phyloP scores from a whole-genome alignment of 768 basidiomycete species.

The Suillus fuscotomentosus region DNA sequence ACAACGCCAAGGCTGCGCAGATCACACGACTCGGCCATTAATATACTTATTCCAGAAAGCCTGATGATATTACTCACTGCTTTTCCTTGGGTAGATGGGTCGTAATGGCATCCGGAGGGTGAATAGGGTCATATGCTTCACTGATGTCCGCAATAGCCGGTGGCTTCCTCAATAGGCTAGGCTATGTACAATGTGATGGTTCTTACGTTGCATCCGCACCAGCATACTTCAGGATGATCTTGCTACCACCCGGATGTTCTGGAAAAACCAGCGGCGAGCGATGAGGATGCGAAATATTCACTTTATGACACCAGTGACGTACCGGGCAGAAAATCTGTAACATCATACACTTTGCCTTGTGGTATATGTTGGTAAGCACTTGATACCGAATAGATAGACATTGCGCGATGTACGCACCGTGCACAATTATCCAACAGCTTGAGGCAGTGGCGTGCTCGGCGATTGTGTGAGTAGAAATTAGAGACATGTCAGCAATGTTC shows the following conservation, averaged over 20 bases:
- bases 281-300: neutral
- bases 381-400: neutral
- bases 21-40: neutral
- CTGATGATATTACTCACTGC: conserved; percentile 47
- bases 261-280: neutral
- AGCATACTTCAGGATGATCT: conserved; percentile 84
- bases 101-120: conserved; percentile 80
- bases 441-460: conserved; percentile 56
- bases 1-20: conserved; percentile 62
- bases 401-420: conserved; percentile 45
- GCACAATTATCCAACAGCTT: conserved; percentile 83
- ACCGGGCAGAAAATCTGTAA: conserved; percentile 77
- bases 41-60: neutral
- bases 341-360: conserved; percentile 72
- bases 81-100: conserved; percentile 81
- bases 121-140: conserved; percentile 84
- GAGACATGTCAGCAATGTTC: conserved; percentile 14
- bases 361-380: conserved; percentile 4
- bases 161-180: neutral
- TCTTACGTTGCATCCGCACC: conserved; percentile 87
- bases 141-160: conserved; percentile 29
- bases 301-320: conserved; percentile 13
- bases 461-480: conserved; percentile 27
- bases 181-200: neutral
- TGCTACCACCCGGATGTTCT: conserved; percentile 81